Conservation (phyloP, 202 grass and related monocot genomes). For the Setaria viridis region DNA sequence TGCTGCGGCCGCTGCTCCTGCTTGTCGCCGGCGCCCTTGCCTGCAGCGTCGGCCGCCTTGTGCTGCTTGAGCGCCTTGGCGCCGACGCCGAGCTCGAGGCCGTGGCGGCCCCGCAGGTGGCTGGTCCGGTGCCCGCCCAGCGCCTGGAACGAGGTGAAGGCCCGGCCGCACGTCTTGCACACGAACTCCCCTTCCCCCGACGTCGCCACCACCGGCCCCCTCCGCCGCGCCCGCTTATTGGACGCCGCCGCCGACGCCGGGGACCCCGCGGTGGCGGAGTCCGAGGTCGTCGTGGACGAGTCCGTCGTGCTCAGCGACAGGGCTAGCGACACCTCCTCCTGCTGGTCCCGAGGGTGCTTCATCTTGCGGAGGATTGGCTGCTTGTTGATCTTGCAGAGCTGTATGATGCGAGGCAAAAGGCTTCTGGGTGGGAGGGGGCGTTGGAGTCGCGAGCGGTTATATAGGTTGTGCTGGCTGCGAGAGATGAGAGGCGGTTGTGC, state of each 20-base stretch:
- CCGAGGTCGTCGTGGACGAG: background rate
- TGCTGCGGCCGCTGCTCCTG: constrained; percentile 14
- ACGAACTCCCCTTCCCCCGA: constrained; percentile 59
- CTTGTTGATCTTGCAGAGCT: no score
- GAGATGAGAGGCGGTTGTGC: background rate
- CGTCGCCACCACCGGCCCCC: constrained; percentile 6
- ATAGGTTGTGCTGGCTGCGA: constrained; percentile 30
- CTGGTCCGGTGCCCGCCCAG: constrained; percentile 79
- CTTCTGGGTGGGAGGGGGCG: background rate
- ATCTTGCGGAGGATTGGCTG: background rate
- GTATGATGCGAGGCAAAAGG: background rate
- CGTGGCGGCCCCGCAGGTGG: constrained; percentile 56
- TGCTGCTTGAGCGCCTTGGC: constrained; percentile 37
- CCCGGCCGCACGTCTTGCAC: constrained; percentile 70
- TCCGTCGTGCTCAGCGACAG: constrained; percentile 50
- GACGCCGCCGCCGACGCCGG: background rate
- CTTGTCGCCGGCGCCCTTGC: background rate
- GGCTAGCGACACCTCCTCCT: constrained; percentile 43
- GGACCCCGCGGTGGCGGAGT: background rate
- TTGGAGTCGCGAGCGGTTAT: background rate
- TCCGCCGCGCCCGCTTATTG: constrained; percentile 14
- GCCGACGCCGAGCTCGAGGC: constrained; percentile 47
- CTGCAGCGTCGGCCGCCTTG: background rate
- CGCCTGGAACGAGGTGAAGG: constrained; percentile 78
- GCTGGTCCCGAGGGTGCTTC: constrained; percentile 32